Percentiles rank a stretch among this genome's conserved stretches.
These are phyloP conservation scores for Eragrostis curvula DNA, from an alignment of 176 grass and related monocot species.

Conservation along the genomic window DNA sequence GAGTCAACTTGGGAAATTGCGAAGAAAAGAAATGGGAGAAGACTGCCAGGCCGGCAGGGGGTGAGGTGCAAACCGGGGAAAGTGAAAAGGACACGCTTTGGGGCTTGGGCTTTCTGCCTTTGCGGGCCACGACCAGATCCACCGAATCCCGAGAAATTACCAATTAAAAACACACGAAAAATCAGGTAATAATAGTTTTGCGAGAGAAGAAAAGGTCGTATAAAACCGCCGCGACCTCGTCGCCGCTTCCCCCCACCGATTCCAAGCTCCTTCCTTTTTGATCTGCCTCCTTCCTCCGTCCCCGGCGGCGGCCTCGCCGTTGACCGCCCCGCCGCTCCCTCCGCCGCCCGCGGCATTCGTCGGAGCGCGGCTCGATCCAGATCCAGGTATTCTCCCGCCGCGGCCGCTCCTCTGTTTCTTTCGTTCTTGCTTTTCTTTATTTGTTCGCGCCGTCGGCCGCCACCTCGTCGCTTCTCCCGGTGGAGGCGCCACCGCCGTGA, in stretches of 20 bases:
- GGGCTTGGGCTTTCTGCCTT: background rate
- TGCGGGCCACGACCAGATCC: conserved; percentile 32
- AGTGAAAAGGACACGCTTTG: conserved; percentile 13
- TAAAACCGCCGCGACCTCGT: conserved; percentile 46
- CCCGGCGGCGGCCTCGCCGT: background rate
- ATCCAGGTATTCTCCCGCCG: background rate
- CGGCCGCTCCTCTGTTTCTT: background rate
- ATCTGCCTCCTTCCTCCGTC: background rate
- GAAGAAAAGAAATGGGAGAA: background rate
- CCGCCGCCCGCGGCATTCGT: conserved; percentile 14
- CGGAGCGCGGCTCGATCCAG: background rate
- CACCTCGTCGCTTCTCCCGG: no score
- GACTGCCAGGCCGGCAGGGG: no score
- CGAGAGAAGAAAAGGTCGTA: conserved; percentile 36
- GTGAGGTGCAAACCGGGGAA: conserved; percentile 32
- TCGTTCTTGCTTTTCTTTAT: background rate
- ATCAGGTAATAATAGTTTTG: background rate
- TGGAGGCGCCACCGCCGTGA: background rate
- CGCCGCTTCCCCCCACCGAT: conserved; percentile 35
- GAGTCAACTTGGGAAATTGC: conserved; percentile 32
- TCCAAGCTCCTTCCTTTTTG: conserved; percentile 24
- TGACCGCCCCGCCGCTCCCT: background rate
- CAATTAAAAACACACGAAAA: background rate
- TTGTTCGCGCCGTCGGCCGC: background rate
- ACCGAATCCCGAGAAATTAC: conserved; percentile 24